Evolutionary conservation across 441 rosid species (phyloP).

Genomic region (Eruca vesicaria): DNA sequence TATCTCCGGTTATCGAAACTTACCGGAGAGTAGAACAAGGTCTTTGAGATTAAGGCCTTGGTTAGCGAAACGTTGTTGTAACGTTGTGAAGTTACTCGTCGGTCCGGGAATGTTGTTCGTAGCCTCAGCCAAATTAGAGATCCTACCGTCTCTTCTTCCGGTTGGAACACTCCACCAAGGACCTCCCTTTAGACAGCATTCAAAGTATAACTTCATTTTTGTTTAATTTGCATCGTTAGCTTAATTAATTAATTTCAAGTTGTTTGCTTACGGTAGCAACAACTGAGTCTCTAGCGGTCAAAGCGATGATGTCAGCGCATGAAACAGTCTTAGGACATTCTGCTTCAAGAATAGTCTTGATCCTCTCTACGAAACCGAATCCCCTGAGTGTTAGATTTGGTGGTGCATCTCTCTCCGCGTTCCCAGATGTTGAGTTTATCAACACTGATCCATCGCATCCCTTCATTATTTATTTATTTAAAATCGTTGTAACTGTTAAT

Average conservation of each 20-base stretch:
- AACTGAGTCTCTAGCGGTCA: conserved; percentile 71
- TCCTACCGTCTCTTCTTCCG: conserved; percentile 68
- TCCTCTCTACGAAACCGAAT: conserved; percentile 63
- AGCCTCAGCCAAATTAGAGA: conserved; percentile 60
- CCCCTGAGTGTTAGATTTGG: conserved; percentile 74
- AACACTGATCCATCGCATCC: conserved; percentile 88
- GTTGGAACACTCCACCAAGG: conserved; percentile 82
- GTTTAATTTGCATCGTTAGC: not conserved
- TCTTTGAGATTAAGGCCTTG: conserved; percentile 70
- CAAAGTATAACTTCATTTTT: not conserved
- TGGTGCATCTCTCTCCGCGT: conserved; percentile 51
- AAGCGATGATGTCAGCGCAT: conserved; percentile 65
- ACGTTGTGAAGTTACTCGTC: conserved; percentile 52
- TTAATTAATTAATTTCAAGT: not conserved
- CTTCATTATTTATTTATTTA: conserved; percentile 23
- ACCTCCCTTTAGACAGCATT: conserved; percentile 50
- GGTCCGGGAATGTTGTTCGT: conserved; percentile 53
- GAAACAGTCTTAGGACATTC: conserved; percentile 75
- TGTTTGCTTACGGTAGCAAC: conserved; percentile 52
- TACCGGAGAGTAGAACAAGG: conserved; percentile 66
- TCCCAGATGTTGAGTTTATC: conserved; percentile 61
- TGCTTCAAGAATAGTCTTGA: conserved; percentile 61
- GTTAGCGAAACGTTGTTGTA: conserved; percentile 44
- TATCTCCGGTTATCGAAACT: not conserved
- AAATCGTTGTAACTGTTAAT: not conserved